A percentile compares a stretch with the other conserved stretches of the same genome.
phyloP scores from a whole-genome alignment of 805 yeast species.

The Starmerella davenportii region DNA sequence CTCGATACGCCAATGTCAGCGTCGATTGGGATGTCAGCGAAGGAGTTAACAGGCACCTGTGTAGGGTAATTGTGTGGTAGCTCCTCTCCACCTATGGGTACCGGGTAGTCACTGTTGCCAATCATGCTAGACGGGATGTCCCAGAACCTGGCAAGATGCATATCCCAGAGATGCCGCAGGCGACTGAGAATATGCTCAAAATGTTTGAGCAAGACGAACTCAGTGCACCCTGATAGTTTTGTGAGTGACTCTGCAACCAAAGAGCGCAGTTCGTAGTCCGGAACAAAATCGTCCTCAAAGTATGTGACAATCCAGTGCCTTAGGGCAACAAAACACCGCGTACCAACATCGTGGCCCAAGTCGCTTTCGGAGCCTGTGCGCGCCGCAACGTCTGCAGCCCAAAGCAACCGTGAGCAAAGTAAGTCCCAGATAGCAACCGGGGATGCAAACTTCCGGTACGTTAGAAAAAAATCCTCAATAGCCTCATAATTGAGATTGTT shows the following conservation, averaged over 20 bases:
- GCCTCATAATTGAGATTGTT: constrained; percentile 57
- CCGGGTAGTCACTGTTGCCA: constrained; percentile 15
- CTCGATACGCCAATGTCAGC: constrained; percentile 14
- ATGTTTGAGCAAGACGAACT: constrained; percentile 16
- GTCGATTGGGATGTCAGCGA: constrained; percentile 19
- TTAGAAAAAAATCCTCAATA: constrained; percentile 69
- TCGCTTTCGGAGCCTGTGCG: constrained; percentile 16
- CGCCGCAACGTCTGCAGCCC: constrained; percentile 38
- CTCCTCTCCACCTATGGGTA: constrained; percentile 22
- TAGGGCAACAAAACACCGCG: constrained; percentile 69
- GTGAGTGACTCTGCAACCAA: constrained; percentile 8
- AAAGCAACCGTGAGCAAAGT: constrained; percentile 45
- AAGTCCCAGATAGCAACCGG: constrained; percentile 41
- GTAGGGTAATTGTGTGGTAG: constrained; percentile 1
- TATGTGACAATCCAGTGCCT: constrained; percentile 84
- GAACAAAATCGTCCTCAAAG: constrained; percentile 66
- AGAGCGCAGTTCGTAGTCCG: constrained; percentile 31
- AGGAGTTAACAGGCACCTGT: neutral
- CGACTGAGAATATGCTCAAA: constrained; percentile 27
- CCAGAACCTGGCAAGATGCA: constrained; percentile 24
- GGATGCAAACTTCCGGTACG: constrained; percentile 54
- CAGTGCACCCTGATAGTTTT: constrained; percentile 16
- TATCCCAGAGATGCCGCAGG: constrained; percentile 35
- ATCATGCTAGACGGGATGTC: constrained; percentile 10
- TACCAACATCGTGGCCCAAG: constrained; percentile 37